Base-by-base conservation (phyloP, 148 eudicot genomes). In the Rhododendron vialii region DNA sequence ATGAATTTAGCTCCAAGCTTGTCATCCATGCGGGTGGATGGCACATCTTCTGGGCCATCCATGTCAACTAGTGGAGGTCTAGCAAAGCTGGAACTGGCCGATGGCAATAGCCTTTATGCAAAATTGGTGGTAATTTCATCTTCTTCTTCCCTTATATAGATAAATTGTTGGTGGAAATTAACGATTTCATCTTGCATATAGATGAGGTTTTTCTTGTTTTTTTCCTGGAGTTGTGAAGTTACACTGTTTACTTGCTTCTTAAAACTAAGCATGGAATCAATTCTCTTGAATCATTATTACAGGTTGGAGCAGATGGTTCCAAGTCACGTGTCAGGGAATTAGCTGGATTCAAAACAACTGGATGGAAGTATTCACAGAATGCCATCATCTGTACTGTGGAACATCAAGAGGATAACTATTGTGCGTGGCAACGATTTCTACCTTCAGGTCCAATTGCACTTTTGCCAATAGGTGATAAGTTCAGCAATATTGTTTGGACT, bases 271-370 rank as follows among this genome's bases (percentile, higher is more conserved):
- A 28, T 78, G 59, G 43, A 43, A 35, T 73, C 55, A 59, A 11
- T 38, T 30, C 50, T 15, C 8, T 15, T 7, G 17, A 3, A 45
- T 38, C 76, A 8, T 86, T 82, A 26, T 87, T 38, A 41, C 87
- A 98, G 99, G 98, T 98, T 85, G 99, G 99, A 88, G 96, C 99
- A 82, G 99, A 98, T 90, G 99, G 99, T 28, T 98, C 98, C 77
- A 98, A 93, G 88, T 98, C 99, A 79, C 93, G 91, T 86, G 97
- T 95, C 48, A 92, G 98, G 89, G 96, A 98, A 83, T 86, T 98
- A 74, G 94, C 96, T 69, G 93, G 96, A 85, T 93, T 98, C 84
- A 90, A 84, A 73, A 89, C 97, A 84, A 94, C 96, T 30, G 95
- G 93, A 84, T 93, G 93, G 96, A 95, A 93, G 65, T 98, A 98